phyloP scores from a whole-genome alignment of 192 early-diverging fungal species.

The Coemansia sp. region DNA sequence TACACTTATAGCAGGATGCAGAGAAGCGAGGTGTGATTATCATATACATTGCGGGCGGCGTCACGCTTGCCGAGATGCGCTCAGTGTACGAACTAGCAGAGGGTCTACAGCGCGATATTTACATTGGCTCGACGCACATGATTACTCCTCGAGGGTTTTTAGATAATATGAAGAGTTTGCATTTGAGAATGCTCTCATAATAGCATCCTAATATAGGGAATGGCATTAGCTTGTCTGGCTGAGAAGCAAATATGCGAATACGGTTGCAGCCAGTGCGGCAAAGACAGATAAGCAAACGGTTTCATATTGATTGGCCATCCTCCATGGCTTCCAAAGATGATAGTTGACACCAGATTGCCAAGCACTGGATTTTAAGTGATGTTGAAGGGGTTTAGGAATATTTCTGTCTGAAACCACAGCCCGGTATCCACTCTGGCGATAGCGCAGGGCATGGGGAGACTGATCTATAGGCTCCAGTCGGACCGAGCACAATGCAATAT shows the following conservation, averaged over 20 bases:
- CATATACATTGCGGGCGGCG: constrained; percentile 52
- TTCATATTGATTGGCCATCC: constrained; percentile 19
- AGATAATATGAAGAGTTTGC: constrained; percentile 45
- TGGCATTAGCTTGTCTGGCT: constrained; percentile 6
- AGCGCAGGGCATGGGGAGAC: background rate
- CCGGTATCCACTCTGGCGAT: constrained; percentile 1
- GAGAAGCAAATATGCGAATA: constrained; percentile 24
- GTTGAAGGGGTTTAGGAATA: background rate
- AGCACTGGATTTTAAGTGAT: constrained; percentile 8
- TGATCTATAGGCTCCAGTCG: constrained; percentile 31
- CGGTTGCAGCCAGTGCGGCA: constrained; percentile 1
- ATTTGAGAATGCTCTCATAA: constrained; percentile 27
- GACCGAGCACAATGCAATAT: constrained; percentile 35
- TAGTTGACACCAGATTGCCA: constrained; percentile 21
- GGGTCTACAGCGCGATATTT: constrained; percentile 41
- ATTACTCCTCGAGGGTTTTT: constrained; percentile 53
- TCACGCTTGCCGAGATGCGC: constrained; percentile 53
- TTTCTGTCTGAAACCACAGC: background rate
- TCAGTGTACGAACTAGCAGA: constrained; percentile 49
- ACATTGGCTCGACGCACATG: constrained; percentile 54
- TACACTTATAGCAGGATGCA: background rate
- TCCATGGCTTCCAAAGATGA: constrained; percentile 44
- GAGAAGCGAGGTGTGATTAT: constrained; percentile 31
- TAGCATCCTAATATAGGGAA: background rate
- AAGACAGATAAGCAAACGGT: constrained; percentile 13